These are phyloP conservation scores for Perkinsus olseni DNA, from an alignment of 169 alveolate genomes.

Conservation along the genomic window DNA sequence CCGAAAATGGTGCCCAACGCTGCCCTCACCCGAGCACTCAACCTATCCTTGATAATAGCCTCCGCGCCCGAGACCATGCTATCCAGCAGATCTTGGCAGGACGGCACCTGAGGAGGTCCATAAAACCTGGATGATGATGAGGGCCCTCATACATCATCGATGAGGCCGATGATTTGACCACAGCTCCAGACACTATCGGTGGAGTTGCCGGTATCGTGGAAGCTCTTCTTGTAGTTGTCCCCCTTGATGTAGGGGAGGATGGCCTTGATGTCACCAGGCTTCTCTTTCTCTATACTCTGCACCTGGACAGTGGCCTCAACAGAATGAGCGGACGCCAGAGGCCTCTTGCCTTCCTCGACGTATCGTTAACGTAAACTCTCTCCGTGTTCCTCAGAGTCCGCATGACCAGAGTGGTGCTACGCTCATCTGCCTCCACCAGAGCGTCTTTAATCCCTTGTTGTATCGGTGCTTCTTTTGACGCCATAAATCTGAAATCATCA, in stretches of 20 bases:
- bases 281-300: not conserved
- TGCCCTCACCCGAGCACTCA: not conserved
- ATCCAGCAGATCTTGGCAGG: not conserved
- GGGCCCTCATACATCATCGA: not conserved
- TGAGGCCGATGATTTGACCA: conserved; percentile 12
- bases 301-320: not conserved
- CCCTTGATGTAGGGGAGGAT: not conserved
- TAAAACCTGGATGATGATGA: not conserved
- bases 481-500: not conserved
- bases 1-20: not conserved
- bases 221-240: not conserved
- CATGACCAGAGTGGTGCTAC: not conserved
- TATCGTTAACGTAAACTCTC: not conserved
- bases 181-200: conserved; percentile 11
- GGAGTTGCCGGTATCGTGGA: conserved; percentile 9
- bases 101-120: not conserved
- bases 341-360: not conserved
- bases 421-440: not conserved
- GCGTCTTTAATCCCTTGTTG: conserved; percentile 3
- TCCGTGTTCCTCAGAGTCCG: not conserved
- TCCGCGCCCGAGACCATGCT: not conserved
- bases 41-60: not conserved
- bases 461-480: conserved; percentile 2
- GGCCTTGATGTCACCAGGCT: not conserved
- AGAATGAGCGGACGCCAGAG: not conserved